Base-by-base conservation (phyloP, 805 yeast species). In the Komagataella mondaviorum region DNA sequence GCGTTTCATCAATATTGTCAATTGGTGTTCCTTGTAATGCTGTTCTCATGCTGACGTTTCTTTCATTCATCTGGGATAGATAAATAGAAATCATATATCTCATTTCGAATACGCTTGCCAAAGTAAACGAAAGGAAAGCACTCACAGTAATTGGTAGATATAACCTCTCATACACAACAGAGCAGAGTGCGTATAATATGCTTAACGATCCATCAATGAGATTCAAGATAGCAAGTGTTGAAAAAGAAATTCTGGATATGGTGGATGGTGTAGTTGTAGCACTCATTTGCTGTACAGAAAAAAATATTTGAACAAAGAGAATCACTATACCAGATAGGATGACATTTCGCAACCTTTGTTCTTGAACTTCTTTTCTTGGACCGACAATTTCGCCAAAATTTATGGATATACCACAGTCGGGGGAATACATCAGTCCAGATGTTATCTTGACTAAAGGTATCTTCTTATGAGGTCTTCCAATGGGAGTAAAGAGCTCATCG, bases 341-440 rank as follows among this genome's bases (percentile, higher is more conserved):
- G 54, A 71, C 63, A 7, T 61, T 62, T 63, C 80, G 62, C 44
- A 76, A 63, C 49, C 63, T 59, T 4, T 55, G 51, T 46, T 62
- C 60, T 43, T 62, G 66, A 18, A 76, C 71, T 59, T 83, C 90
- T 49, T 69, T 64, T 54, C 81, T 77, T n/a, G 75, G 66, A 1
- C 96, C 96, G 12, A 52, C 51, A 2, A 70, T 64, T 6, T 59
- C 55, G 6, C 63, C 62, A 6, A 76, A 46, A 5, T 66, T 62
- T 4, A 87, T 54, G 2, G 76, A 61, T 2, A 83, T 60, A 0
- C 90, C 95, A 70, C 98, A 90, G 61, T 90, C 96, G 0, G 97
- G 97, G 0, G 96, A 88, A 60, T 86, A 89, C 17, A 88, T 53
- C 12, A 88, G 55, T 6, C 84, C 88, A 8, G 74, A 65, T 2